Conservation (phyloP, 306 rosid species). For the Abrus pulchellus region DNA sequence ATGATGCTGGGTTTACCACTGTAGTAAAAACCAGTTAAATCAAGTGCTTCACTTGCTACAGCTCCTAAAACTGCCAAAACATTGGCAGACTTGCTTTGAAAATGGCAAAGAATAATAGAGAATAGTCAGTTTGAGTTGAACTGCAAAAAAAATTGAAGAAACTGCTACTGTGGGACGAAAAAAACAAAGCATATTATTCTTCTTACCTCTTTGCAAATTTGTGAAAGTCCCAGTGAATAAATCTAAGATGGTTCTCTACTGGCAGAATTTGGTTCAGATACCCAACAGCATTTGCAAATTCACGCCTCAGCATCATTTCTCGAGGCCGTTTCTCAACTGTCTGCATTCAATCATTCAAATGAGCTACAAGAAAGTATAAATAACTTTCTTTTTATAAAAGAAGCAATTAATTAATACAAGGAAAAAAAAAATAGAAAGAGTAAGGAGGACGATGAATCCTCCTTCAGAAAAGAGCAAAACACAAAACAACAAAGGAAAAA, state of each 20-base stretch:
- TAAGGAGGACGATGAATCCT: background rate
- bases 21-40: slow-evolving; percentile 86
- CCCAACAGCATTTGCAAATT: slow-evolving; percentile 89
- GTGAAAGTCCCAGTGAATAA: slow-evolving; percentile 98
- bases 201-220: slow-evolving; percentile 91
- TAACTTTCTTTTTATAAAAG: background rate
- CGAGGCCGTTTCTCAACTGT: slow-evolving; percentile 97
- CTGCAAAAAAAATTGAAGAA: background rate
- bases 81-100: slow-evolving; percentile 92
- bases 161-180: background rate
- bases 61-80: slow-evolving; percentile 93
- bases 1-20: slow-evolving; percentile 78
- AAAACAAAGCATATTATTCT: slow-evolving; percentile 23
- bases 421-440: background rate
- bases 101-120: slow-evolving; percentile 52
- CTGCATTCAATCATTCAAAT: slow-evolving; percentile 58
- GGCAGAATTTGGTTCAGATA: slow-evolving; percentile 85
- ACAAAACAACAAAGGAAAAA: slow-evolving; percentile 16
- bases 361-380: slow-evolving; percentile 41
- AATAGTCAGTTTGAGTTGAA: slow-evolving; percentile 48
- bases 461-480: slow-evolving; percentile 9
- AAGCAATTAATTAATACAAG: slow-evolving; percentile 27
- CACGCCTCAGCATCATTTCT: slow-evolving; percentile 99
- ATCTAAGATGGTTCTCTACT: slow-evolving; percentile 81
- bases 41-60: slow-evolving; percentile 94